Percentiles rank a stretch among this genome's conserved stretches.
Evolutionary conservation across 179 eudicot species (phyloP).

Genomic region (Silene noctiflora): DNA sequence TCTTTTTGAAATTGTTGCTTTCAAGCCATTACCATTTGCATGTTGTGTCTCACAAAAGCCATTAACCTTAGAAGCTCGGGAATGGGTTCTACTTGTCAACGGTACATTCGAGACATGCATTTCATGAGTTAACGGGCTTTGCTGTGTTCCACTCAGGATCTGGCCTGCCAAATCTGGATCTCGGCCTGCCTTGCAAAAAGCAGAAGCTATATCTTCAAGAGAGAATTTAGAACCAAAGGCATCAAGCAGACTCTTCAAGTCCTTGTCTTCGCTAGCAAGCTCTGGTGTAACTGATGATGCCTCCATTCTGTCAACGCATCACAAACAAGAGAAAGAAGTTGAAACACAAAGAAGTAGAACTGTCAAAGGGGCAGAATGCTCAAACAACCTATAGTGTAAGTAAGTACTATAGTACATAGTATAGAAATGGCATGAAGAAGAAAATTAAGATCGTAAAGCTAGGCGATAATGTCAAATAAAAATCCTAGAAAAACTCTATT

Average conservation of each 20-base stretch:
- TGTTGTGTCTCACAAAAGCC: slow-evolving; percentile 8
- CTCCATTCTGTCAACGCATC: slow-evolving; percentile 30
- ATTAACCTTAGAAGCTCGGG: slow-evolving; percentile 13
- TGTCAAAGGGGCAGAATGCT: neutral
- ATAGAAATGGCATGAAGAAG: neutral
- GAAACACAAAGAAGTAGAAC: neutral
- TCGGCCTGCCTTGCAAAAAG: slow-evolving; percentile 40
- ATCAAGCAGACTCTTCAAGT: slow-evolving; percentile 37
- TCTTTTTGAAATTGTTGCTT: slow-evolving; percentile 20
- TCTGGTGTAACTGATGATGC: slow-evolving; percentile 17
- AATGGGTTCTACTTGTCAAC: slow-evolving; percentile 13
- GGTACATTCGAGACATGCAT: slow-evolving; percentile 6
- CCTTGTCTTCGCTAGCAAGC: slow-evolving; percentile 30
- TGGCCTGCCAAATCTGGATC: slow-evolving; percentile 32
- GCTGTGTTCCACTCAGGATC: slow-evolving; percentile 23
- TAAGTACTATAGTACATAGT: neutral
- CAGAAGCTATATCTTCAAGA: slow-evolving; percentile 38
- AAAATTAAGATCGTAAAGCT: neutral
- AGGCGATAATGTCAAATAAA: neutral
- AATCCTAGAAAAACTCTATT: neutral
- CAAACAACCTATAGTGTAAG: neutral
- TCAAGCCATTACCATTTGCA: slow-evolving; percentile 20
- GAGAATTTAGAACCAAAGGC: slow-evolving; percentile 39
- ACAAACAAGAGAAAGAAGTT: slow-evolving; percentile 9
- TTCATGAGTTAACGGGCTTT: slow-evolving; percentile 7